phyloP scores from a whole-genome alignment of 129 eudicot species.

The Tagetes erecta region DNA sequence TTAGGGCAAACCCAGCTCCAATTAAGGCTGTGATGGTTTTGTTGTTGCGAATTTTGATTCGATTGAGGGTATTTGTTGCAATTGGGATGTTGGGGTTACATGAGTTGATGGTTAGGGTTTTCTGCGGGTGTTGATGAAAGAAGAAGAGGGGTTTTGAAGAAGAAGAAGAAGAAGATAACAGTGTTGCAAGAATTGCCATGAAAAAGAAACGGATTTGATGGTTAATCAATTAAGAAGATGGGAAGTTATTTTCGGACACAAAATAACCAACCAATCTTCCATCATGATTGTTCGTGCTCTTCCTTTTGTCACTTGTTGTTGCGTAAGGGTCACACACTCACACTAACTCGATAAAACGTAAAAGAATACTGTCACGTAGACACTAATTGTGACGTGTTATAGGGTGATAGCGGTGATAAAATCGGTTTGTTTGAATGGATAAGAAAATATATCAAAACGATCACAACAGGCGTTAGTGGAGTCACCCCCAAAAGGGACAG shows the following conservation, averaged over 20 bases:
- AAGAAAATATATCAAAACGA: too few species aligned
- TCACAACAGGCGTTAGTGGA: too few species aligned
- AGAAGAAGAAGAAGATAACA: conserved; percentile 14
- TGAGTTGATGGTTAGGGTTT: conserved; percentile 24
- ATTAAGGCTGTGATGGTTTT: conserved; percentile 41
- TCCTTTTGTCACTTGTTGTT: too few species aligned
- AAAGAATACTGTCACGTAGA: too few species aligned
- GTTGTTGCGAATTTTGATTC: conserved; percentile 18
- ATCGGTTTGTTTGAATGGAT: too few species aligned
- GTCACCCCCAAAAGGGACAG: too few species aligned
- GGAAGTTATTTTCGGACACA: conserved; percentile 9
- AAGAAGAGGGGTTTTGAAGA: conserved; percentile 17
- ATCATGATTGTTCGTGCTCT: background rate
- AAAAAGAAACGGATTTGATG: background rate
- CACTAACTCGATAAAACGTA: too few species aligned
- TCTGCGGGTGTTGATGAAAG: conserved; percentile 12
- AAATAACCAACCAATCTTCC: conserved; percentile 12
- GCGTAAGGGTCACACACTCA: too few species aligned
- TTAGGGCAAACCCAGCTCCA: conserved; percentile 60
- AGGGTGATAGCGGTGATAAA: too few species aligned
- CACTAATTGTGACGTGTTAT: too few species aligned
- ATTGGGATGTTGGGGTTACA: conserved; percentile 20
- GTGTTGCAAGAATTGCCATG: conserved; percentile 34
- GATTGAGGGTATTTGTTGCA: background rate
- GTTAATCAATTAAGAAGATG: conserved; percentile 14